Evolutionary conservation across 257 asterid genomes (phyloP), one percentile per base, ranked within the genome.

Genomic region (Coffea eugenioides): DNA sequence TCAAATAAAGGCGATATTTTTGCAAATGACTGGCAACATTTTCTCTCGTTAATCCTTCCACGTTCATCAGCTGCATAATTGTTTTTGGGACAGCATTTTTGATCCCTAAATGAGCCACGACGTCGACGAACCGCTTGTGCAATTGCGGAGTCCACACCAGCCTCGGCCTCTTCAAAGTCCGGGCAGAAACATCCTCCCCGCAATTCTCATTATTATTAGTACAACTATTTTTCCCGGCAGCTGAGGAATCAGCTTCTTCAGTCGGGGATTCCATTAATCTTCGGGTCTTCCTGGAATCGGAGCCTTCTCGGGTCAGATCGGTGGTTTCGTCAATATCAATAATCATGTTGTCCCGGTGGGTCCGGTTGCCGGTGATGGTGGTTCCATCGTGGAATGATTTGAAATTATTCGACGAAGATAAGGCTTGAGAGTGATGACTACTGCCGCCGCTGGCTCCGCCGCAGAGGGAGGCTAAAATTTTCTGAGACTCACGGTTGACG

Each of bases 141-240:
- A 92, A 86, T 90, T 92, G 95, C 79, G 97, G 96, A 25, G 98
- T 94, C 98, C 98, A 94, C 73, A 94, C 98, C 78, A 94, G 93
- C 81, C 98, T 87, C 69, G 97, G 90, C 85, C 95, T 78, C 91
- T 93, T 94, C 86, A 85, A 77, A 18, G 90, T 83, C 93, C 88
- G 88, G 48, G 88, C 92, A 52, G 92, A 82, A 71, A 86, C 81
- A 73, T 94, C 94, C 46, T 87, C 97, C 9, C 57, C 75, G 46
- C 84, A 84, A 77, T 80, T 86, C 14, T 89, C 97, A 52, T 54
- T 75, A 20, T 81, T 61, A 71, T 61, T 21, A 69, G 36, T 69
- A 59, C 27, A 25, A 46, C 12, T 27, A 31, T 68, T 25, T n/a
- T 49, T 68, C 0, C 54, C 71, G 8, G 61, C 71, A 57, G 77